Conservation (phyloP, 1,284 basidiomycete genomes). For the Marasmius sp. region DNA sequence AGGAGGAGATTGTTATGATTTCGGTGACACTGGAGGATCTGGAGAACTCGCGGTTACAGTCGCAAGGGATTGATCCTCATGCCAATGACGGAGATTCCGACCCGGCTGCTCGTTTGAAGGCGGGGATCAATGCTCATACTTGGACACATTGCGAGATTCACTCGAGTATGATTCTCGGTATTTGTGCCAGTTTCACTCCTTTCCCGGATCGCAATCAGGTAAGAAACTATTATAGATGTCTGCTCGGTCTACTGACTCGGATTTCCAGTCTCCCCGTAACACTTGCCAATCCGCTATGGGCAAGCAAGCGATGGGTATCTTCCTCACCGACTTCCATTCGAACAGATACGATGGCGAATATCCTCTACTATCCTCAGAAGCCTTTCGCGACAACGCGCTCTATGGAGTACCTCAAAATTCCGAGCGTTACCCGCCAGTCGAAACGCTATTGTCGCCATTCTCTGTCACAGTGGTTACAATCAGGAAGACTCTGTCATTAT, state of each 20-base stretch:
- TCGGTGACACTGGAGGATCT: constrained; percentile 98
- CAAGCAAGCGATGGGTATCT: constrained; percentile 99
- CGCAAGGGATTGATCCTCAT: constrained; percentile 56
- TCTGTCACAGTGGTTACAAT: constrained; percentile 99
- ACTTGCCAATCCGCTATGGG: constrained; percentile 99
- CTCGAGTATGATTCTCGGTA: constrained; percentile 96
- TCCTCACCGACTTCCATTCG: constrained; percentile 96
- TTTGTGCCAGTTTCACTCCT: constrained; percentile 95
- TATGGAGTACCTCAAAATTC: constrained; percentile 99
- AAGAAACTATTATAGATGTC: constrained; percentile 24
- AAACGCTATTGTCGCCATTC: constrained; percentile 97
- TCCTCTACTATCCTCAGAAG: constrained; percentile 98
- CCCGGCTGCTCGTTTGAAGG: constrained; percentile 86
- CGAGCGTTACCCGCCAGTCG: constrained; percentile 96
- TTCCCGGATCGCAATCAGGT: constrained; percentile 99
- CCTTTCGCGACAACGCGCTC: constrained; percentile 97
- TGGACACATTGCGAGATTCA: constrained; percentile 99
- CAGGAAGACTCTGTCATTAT: constrained; percentile 99
- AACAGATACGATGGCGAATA: constrained; percentile 98
- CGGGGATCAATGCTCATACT: constrained; percentile 78
- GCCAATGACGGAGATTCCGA: constrained; percentile 75
- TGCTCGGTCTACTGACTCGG: constrained; percentile 14
- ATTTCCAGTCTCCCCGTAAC: constrained; percentile 89
- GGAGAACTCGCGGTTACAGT: constrained; percentile 77
- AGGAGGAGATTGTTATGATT: constrained; percentile 99